Conservation (phyloP, 129 eudicot species). For the Heracleum sosnowskyi region DNA sequence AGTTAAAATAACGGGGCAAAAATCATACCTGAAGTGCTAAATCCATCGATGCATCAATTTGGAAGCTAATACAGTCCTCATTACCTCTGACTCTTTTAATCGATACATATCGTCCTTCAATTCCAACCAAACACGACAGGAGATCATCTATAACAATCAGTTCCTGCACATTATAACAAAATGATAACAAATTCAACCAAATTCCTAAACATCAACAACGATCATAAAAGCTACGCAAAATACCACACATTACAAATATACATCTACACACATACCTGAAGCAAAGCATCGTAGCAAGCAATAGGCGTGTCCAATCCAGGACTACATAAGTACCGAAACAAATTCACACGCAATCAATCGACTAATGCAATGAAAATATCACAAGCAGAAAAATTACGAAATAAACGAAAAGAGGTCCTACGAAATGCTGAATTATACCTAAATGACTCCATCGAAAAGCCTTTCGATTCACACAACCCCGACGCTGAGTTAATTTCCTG, state of each 20-base stretch:
- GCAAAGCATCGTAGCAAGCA: slow-evolving; percentile 64
- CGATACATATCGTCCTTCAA: slow-evolving; percentile 76
- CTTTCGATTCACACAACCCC: slow-evolving; percentile 37
- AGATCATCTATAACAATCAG: slow-evolving; percentile 87
- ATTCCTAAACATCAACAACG: not conserved
- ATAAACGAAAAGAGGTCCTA: no score
- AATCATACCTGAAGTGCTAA: slow-evolving; percentile 75
- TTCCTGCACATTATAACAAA: slow-evolving; percentile 40
- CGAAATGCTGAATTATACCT: slow-evolving; percentile 22
- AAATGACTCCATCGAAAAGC: slow-evolving; percentile 29
- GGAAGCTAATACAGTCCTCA: slow-evolving; percentile 43
- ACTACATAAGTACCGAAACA: slow-evolving; percentile 16
- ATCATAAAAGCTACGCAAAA: not conserved
- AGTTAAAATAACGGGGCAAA: not conserved
- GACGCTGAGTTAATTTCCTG: slow-evolving; percentile 43
- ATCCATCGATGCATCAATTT: slow-evolving; percentile 94
- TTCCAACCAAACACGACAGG: slow-evolving; percentile 71
- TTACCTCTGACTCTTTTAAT: slow-evolving; percentile 50
- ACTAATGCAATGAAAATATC: not conserved
- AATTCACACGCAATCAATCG: not conserved
- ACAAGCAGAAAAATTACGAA: not conserved
- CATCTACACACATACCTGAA: slow-evolving; percentile 48
- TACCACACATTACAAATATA: not conserved
- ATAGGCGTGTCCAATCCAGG: slow-evolving; percentile 51
- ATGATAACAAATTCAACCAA: not conserved